A percentile compares a stretch with the other conserved stretches of the same genome.
Conservation (phyloP, 2,329 filamentous ascomycete genomes). For the Fusarium brevicatenulatum region DNA sequence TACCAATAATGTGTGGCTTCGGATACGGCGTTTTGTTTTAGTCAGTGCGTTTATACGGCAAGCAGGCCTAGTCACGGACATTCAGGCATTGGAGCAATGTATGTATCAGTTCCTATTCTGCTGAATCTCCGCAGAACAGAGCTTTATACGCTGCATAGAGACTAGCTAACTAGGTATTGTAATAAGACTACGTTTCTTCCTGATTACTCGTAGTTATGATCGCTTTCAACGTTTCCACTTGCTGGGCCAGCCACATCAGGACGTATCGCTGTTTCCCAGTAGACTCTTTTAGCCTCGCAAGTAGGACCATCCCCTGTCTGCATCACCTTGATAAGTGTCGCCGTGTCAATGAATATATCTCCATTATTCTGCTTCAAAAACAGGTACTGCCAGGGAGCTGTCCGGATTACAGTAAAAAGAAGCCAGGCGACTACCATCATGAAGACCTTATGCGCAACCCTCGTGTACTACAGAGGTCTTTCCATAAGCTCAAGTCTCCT, state of each 20-base stretch:
- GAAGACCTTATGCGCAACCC: slow-evolving; percentile 3
- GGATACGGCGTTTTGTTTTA: neutral
- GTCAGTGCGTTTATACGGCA: neutral
- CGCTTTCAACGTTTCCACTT: neutral
- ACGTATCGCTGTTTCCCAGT: neutral
- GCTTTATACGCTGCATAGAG: neutral
- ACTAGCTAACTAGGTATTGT: neutral
- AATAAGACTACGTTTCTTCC: neutral
- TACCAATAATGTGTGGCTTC: neutral
- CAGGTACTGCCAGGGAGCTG: neutral
- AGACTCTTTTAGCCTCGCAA: neutral
- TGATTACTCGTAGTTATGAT: neutral
- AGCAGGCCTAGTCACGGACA: neutral
- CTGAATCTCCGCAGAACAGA: neutral
- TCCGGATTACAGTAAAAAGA: neutral
- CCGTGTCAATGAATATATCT: neutral
- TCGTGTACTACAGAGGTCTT: slow-evolving; percentile 17
- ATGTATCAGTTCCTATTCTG: neutral
- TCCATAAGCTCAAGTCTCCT: neutral
- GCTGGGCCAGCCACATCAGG: neutral
- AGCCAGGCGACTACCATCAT: neutral
- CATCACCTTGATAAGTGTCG: neutral
- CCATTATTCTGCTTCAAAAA: neutral
- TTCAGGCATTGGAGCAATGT: neutral
- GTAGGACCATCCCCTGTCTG: neutral